A percentile compares a stretch with the other conserved stretches of the same genome.
Evolutionary conservation across 2,329 filamentous ascomycete species (phyloP).

Genomic region (Neofusicoccum umdonicola): DNA sequence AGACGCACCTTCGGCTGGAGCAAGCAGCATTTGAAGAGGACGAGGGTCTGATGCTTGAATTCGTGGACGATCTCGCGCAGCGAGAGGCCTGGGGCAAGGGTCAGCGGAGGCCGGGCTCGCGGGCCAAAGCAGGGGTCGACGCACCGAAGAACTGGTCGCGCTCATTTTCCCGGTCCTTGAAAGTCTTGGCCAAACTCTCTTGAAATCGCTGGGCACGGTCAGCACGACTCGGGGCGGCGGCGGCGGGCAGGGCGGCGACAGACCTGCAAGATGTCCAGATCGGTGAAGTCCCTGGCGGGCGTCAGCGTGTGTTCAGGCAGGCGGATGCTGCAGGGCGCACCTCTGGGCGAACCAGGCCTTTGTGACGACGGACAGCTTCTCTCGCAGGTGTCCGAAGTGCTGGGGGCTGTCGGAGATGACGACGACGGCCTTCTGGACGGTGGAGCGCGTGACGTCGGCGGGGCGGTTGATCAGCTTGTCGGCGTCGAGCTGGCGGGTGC

Average conservation of each 20-base stretch:
- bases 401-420: conserved; percentile 90
- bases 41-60: conserved; percentile 91
- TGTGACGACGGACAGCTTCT: conserved; percentile 86
- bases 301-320: conserved; percentile 19
- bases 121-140: not conserved
- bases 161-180: conserved; percentile 65
- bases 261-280: conserved; percentile 78
- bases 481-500: conserved; percentile 86
- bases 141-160: conserved; percentile 80
- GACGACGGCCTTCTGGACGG: conserved; percentile 96
- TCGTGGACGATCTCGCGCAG: conserved; percentile 88
- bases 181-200: conserved; percentile 68
- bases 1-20: conserved; percentile 81
- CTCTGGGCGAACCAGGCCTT: conserved; percentile 94
- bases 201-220: conserved; percentile 68
- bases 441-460: conserved; percentile 90
- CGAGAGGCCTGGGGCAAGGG: conserved; percentile 55
- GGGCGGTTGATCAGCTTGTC: conserved; percentile 73
- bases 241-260: not conserved
- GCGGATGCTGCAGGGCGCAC: conserved; percentile 34
- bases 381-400: conserved; percentile 83
- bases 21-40: conserved; percentile 89
- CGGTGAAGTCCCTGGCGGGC: conserved; percentile 69
- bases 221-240: not conserved
- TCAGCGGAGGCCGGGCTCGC: conserved; percentile 38